Evolutionary conservation across 805 yeast genomes (phyloP).

Genomic region (Candida khao-thaluensis): DNA sequence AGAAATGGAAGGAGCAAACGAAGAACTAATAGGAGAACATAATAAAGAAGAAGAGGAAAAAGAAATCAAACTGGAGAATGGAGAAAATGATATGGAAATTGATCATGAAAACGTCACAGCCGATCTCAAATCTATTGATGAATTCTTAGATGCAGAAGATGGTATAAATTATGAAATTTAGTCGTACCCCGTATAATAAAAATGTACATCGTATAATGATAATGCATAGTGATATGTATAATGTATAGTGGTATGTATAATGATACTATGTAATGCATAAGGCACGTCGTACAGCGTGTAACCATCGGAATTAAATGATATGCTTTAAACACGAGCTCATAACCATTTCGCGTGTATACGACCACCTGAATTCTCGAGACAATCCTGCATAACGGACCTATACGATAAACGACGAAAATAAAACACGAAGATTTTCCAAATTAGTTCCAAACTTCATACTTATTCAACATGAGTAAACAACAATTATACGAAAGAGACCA

Average conservation of each 20-base stretch:
- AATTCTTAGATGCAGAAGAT: constrained; percentile 37
- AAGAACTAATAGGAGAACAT: not conserved
- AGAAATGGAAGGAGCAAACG: constrained; percentile 5
- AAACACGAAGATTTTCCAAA: constrained; percentile 4
- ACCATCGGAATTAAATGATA: no score
- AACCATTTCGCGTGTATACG: not conserved
- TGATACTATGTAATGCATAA: no score
- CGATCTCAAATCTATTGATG: constrained; percentile 25
- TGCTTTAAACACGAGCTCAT: no score
- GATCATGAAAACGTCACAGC: not conserved
- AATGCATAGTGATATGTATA: not conserved
- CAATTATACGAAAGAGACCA: constrained; percentile 50
- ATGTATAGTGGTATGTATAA: no score
- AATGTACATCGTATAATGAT: not conserved
- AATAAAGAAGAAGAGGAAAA: constrained; percentile 1
- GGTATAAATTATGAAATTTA: constrained; percentile 33
- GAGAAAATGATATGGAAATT: constrained; percentile 1
- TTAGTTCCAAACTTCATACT: not conserved
- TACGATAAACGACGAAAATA: constrained; percentile 17
- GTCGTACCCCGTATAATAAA: no score
- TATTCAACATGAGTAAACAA: constrained; percentile 10
- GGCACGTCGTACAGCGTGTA: no score
- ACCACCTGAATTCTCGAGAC: no score
- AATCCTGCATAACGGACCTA: constrained; percentile 3
- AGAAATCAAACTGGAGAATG: constrained; percentile 11